phyloP scores from a whole-genome alignment of 2,329 filamentous ascomycete genomes.

The Endoconidiophora laricicola region DNA sequence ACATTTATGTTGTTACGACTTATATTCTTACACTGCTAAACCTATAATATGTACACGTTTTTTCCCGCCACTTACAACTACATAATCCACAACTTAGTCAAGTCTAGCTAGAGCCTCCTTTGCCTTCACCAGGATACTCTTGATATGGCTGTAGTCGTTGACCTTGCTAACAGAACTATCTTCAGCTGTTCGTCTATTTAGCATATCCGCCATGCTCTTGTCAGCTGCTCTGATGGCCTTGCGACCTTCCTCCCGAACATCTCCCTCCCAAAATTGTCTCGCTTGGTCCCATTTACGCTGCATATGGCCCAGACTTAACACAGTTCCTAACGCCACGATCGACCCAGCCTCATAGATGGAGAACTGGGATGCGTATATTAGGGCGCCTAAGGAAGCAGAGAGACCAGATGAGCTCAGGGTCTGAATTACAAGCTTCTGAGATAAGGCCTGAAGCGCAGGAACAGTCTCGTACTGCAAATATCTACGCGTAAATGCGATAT shows the following conservation, averaged over 20 bases:
- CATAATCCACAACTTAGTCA: neutral
- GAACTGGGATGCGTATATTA: slow-evolving; percentile 40
- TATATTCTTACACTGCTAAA: slow-evolving; percentile 9
- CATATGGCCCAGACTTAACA: slow-evolving; percentile 41
- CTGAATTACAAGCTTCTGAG: slow-evolving; percentile 58
- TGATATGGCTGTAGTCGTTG: slow-evolving; percentile 24
- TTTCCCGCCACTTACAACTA: neutral
- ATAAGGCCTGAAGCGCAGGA: slow-evolving; percentile 53
- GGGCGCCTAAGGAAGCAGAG: slow-evolving; percentile 34
- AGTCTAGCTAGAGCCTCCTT: slow-evolving; percentile 26
- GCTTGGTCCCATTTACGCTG: slow-evolving; percentile 47
- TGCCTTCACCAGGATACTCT: slow-evolving; percentile 28
- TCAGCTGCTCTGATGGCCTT: slow-evolving; percentile 44
- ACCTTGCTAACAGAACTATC: slow-evolving; percentile 16
- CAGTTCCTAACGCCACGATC: slow-evolving; percentile 42
- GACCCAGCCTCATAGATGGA: slow-evolving; percentile 46
- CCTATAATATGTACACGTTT: slow-evolving; percentile 1
- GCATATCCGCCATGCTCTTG: slow-evolving; percentile 30
- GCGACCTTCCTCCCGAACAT: slow-evolving; percentile 49
- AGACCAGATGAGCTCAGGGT: slow-evolving; percentile 56
- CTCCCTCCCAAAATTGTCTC: slow-evolving; percentile 44
- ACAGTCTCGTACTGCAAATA: slow-evolving; percentile 50
- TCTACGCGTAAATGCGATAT: slow-evolving; percentile 55
- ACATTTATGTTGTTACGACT: neutral
- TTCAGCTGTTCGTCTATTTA: slow-evolving; percentile 21